phyloP scores from a whole-genome alignment of 1,284 basidiomycete genomes.

The Fomitiporia mediterranea region DNA sequence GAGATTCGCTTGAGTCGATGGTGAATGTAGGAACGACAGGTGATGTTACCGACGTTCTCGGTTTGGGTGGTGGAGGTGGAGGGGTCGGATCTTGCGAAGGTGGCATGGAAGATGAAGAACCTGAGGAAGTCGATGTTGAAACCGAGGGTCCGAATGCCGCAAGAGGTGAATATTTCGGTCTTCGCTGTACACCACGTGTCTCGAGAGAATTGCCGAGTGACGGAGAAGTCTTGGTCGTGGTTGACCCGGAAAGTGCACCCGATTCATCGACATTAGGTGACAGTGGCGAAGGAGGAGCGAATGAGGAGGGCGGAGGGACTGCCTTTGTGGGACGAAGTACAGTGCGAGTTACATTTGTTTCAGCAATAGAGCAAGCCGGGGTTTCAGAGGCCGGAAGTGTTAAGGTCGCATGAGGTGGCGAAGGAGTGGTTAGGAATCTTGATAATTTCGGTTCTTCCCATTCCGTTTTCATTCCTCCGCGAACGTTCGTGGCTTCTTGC shows the following conservation, averaged over 20 bases:
- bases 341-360: not conserved
- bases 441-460: not conserved
- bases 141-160: slow-evolving; percentile 15
- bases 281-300: not conserved
- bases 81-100: not conserved
- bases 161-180: slow-evolving; percentile 19
- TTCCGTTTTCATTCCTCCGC: not conserved
- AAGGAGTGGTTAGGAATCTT: not conserved
- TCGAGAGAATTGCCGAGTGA: slow-evolving; percentile 17
- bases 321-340: not conserved
- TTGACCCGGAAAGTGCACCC: not conserved
- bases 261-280: not conserved
- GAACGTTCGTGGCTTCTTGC: not conserved
- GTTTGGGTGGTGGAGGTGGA: not conserved
- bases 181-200: slow-evolving; percentile 1
- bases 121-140: not conserved
- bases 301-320: not conserved
- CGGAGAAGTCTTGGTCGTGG: not conserved
- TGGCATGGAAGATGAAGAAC: not conserved
- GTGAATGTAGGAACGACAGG: not conserved
- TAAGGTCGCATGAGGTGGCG: not conserved
- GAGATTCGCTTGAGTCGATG: too few relatives aligned
- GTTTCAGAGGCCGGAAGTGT: not conserved
- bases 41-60: not conserved
- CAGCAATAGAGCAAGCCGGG: not conserved